phyloP scores from a whole-genome alignment of 805 yeast genomes.

The Wickerhamomyces hampshirensis region DNA sequence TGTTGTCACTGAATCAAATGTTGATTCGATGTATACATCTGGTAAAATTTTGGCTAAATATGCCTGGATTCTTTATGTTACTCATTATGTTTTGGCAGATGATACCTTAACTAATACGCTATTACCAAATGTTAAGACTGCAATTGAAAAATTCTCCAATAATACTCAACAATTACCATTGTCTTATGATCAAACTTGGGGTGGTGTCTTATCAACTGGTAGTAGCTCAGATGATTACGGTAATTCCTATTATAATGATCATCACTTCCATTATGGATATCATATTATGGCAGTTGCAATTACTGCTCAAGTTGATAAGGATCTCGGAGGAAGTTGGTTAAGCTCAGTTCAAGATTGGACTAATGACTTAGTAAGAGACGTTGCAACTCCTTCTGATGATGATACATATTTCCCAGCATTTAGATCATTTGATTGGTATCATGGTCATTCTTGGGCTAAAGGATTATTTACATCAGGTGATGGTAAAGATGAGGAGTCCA shows the following conservation, averaged over 20 bases:
- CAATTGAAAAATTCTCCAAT: slow-evolving; percentile 61
- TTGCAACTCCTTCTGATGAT: slow-evolving; percentile 50
- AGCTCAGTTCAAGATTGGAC: slow-evolving; percentile 46
- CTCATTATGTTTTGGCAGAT: slow-evolving; percentile 61
- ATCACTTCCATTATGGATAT: slow-evolving; percentile 74
- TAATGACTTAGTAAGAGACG: slow-evolving; percentile 58
- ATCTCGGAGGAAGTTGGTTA: slow-evolving; percentile 51
- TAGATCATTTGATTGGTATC: slow-evolving; percentile 69
- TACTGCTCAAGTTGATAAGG: slow-evolving; percentile 48
- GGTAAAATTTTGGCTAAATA: slow-evolving; percentile 89
- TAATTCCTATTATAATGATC: slow-evolving; percentile 67
- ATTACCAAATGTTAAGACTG: slow-evolving; percentile 56
- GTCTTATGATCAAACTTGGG: slow-evolving; percentile 74
- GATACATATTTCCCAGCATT: slow-evolving; percentile 62
- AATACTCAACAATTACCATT: slow-evolving; percentile 73
- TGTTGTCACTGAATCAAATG: slow-evolving; percentile 43
- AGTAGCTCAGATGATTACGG: slow-evolving; percentile 62
- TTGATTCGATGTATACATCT: slow-evolving; percentile 84
- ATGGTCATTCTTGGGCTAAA: slow-evolving; percentile 78
- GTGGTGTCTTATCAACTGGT: slow-evolving; percentile 71
- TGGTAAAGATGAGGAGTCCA: slow-evolving; percentile 73
- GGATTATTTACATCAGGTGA: slow-evolving; percentile 68
- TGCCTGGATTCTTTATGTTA: slow-evolving; percentile 77
- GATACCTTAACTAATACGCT: slow-evolving; percentile 42
- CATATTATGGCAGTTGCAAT: slow-evolving; percentile 70